Conservation (phyloP, 495 filamentous ascomycete species). For the Aspergillus affinis region DNA sequence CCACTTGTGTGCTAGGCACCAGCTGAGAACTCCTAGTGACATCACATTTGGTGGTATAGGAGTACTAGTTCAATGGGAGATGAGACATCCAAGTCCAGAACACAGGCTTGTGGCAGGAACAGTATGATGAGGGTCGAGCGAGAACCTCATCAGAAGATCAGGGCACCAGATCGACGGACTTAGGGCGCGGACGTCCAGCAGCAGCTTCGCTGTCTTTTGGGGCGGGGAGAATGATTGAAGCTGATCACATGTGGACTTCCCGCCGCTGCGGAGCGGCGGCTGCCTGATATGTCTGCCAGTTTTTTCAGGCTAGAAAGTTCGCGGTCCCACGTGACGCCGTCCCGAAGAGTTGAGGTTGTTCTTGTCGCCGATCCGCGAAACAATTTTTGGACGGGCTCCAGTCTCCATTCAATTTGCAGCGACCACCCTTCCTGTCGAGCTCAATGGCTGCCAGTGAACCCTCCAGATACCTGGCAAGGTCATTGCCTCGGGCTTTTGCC, state of each 20-base stretch:
- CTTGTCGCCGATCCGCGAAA: slow-evolving; percentile 27
- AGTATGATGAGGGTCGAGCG: background rate
- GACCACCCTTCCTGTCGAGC: slow-evolving; percentile 20
- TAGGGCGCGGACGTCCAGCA: slow-evolving; percentile 2
- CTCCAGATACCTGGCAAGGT: slow-evolving; percentile 44
- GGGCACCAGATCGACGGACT: slow-evolving; percentile 15
- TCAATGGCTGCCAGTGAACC: slow-evolving; percentile 46
- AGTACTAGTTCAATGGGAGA: background rate
- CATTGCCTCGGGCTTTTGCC: slow-evolving; percentile 38
- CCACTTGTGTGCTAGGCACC: slow-evolving; percentile 16
- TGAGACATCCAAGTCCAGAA: background rate
- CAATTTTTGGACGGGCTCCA: slow-evolving; percentile 36
- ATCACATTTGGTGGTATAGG: slow-evolving; percentile 20
- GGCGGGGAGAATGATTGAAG: slow-evolving; percentile 14
- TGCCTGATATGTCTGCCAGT: slow-evolving; percentile 9
- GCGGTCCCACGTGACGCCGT: slow-evolving; percentile 17
- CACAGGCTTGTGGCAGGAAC: background rate
- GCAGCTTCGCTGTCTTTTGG: background rate
- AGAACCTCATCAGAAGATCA: slow-evolving; percentile 12
- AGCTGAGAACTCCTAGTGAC: slow-evolving; percentile 24
- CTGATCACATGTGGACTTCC: slow-evolving; percentile 22
- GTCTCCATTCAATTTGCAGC: slow-evolving; percentile 17
- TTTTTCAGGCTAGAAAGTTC: slow-evolving; percentile 11
- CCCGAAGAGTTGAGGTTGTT: slow-evolving; percentile 16
- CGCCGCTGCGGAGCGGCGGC: slow-evolving; percentile 5